Conservation (phyloP, 2,329 filamentous ascomycete genomes). For the Curvularia eragrostidis region DNA sequence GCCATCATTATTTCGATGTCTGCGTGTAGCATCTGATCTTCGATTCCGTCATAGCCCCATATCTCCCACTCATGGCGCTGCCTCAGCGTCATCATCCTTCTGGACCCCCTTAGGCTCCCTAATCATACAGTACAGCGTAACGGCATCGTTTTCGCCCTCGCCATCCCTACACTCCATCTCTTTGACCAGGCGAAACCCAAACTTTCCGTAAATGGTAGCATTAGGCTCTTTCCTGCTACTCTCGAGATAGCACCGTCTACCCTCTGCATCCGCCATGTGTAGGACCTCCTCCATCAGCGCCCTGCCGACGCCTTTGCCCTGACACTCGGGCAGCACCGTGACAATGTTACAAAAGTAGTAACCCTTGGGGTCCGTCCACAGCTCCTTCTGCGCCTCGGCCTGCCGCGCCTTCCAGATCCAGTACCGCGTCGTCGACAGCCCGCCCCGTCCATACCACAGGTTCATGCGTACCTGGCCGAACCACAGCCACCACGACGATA, state of each 20-base stretch:
- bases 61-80: background rate
- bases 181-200: slow-evolving; percentile 70
- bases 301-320: slow-evolving; percentile 71
- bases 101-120: slow-evolving; percentile 43
- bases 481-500: slow-evolving; percentile 71
- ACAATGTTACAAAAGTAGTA: slow-evolving; percentile 83
- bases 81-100: background rate
- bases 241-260: slow-evolving; percentile 72
- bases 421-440: slow-evolving; percentile 71
- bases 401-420: slow-evolving; percentile 76
- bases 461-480: slow-evolving; percentile 71
- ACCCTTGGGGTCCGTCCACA: slow-evolving; percentile 70
- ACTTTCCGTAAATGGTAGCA: slow-evolving; percentile 71
- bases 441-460: slow-evolving; percentile 70
- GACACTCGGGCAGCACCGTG: slow-evolving; percentile 68
- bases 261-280: slow-evolving; percentile 67
- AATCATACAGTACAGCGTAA: slow-evolving; percentile 57
- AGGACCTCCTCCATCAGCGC: slow-evolving; percentile 69
- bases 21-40: background rate
- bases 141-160: slow-evolving; percentile 55
- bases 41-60: background rate
- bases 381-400: slow-evolving; percentile 63
- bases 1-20: no score
- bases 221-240: slow-evolving; percentile 73
- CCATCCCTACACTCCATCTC: slow-evolving; percentile 72